Base-by-base conservation (phyloP, 108 stramenopile species). In the Discostella pseudostelligera region DNA sequence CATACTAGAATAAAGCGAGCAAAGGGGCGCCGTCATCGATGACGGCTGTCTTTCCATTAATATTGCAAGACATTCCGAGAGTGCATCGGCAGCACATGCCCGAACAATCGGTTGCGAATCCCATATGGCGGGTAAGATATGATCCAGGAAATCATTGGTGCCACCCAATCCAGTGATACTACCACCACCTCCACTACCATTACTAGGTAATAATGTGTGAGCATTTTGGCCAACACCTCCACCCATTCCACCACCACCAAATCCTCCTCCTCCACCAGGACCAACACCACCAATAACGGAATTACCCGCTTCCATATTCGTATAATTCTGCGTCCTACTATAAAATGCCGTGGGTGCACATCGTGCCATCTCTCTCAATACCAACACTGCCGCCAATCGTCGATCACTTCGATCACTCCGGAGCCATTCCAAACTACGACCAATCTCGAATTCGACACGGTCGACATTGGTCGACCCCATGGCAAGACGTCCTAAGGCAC, bases 321-420 rank as follows among this genome's bases (percentile, higher is more conserved):
- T 28, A 36, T 56, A 28, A 25, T 85, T 85, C 50, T 77, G 82
- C 22, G 92, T 96, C 62, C 89, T 88, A 43, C 82, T 80, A 68
- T 90, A 91, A 61, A 98, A 94, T 19, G 93, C 74, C 0, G 97
- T 93, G 0, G 97, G 97, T 20, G 97, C 95, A 75, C 92, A 90
- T 14, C 64, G 61, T 10, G 97, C 95, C 46, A 97, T 74, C 79
- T 97, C 92, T 49, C 88, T 88, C 37, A 96, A 65, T 10, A 93
- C 80, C 37, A 95, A 64, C 40, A 89, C 87, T 7, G 97, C 94
- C 6, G 97, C 95, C 28, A 97, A 80, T 49, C 85, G 68, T 65
- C 91, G 69, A 65, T 93, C 87, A 8, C 87, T 87, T 20, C 87
- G 65, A 45, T 89, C 92, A 10, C 84, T 67, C 48, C 84, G 67